Base-by-base conservation (phyloP, 805 yeast species). In the Pichia exigua region DNA sequence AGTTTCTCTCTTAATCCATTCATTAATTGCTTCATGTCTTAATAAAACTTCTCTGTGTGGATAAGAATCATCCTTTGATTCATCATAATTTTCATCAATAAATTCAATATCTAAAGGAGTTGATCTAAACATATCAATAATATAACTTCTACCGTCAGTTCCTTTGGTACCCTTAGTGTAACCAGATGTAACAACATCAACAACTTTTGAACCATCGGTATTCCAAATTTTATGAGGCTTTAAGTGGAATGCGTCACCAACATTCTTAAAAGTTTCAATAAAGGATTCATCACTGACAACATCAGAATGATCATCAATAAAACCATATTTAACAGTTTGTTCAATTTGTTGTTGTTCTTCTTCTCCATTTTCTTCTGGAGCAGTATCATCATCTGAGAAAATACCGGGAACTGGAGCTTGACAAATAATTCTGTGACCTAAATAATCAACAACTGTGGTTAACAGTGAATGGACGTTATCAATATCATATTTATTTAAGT, bases 381-480 rank as follows among this genome's bases (percentile, higher is more conserved):
- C 76, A 42, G 67, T 72, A 46, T 74, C 74, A 41, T 68, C 71
- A 27, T 52, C 45, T 63, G 65, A 28, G 66, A 86, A 83, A 51
- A 86, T 80, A 54, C 98, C 98, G 17, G 99, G 99, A 44, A 92
- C 95, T 13, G 97, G 96, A 15, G 96, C 87, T 72, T 92, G 98
- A 66, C 95, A 88, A 40, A 92, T 77, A 39, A 92, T 74, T 66
- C 98, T 79, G 61, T 81, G 84, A 55, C 98, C 99, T 63, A 87
- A 82, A 70, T 80, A 92, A 67, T 92, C 98, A 51, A 92, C 87
- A 53, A 90, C 76, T n/a, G 91, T 77, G 4, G 97, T 87, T 60
- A 87, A 79, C 54, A 92, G 73, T 48, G 85, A 83, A 61, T 81
- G 79, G 41, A 90, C 73, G 44, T 83, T 87, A 12, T 70, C 70